Evolutionary conservation across 345 rosid species (phyloP), one percentile per base, ranked within the genome.

Genomic region (Citrus cavaleriei): DNA sequence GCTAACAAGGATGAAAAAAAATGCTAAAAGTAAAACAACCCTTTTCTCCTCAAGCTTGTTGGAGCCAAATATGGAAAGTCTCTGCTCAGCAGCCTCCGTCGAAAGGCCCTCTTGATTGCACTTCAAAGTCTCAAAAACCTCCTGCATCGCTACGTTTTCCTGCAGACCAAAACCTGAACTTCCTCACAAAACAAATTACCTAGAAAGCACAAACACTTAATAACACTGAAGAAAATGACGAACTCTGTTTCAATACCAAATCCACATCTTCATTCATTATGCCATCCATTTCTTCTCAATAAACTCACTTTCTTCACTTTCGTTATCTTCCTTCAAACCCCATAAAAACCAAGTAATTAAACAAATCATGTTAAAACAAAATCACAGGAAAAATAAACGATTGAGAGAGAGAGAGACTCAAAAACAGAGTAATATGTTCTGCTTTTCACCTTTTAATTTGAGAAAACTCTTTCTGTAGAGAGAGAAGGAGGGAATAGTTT

Each of bases 1-100:
- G 49, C 49, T 1, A 7, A 58, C 7, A 9, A 10, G 49, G 4
- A 10, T 34, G 35, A 0, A 10, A 42, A 42, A 2, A 2, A 65
- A 4, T 34, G 35, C 5, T 34, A 34, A 25, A 24, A 19, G 10
- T 7, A n/a, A n/a, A 6, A 14, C 4, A 25, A 87, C 92, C 88
- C 83, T 77, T 79, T 91, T 91, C 81, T 91, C 92, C 60, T 91
- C 91, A 73, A 91, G 94, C 86, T 85, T 91, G 80, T 91, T 89
- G 78, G 88, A 72, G 21, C 91, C 94, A 82, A 88, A 91, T 79
- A 89, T 86, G 38, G 54, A 25, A 76, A 89, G 87, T 78, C 94
- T 88, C 76, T 86, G 81, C 69, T 89, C 83, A 35, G 92, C 91
- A 57, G 89, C 90, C 75, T 88, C 91, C 35, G 88, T 67, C 27